These are phyloP conservation scores for Boletus coccyginus DNA, from an alignment of 768 basidiomycete species.

Conservation along the genomic window DNA sequence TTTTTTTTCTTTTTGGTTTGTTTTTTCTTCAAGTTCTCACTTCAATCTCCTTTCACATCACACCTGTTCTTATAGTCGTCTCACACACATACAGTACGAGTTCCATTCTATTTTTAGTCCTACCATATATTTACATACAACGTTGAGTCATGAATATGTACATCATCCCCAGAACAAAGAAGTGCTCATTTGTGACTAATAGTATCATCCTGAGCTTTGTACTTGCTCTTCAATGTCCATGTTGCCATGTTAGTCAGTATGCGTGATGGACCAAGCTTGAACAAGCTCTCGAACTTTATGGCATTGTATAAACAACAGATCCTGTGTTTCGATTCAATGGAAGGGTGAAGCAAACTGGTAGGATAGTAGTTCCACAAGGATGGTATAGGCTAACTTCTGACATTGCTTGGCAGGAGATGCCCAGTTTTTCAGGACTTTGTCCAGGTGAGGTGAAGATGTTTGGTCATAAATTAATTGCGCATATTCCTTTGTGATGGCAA, in stretches of 20 bases:
- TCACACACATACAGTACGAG: too few relatives aligned
- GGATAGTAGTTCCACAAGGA: slow-evolving; percentile 93
- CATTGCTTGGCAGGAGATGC: slow-evolving; percentile 72
- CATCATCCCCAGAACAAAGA: slow-evolving; percentile 51
- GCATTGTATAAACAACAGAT: slow-evolving; percentile 83
- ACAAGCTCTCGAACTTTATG: slow-evolving; percentile 78
- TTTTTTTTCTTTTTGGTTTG: too few relatives aligned
- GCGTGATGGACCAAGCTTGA: slow-evolving; percentile 95
- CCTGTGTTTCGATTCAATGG: slow-evolving; percentile 99
- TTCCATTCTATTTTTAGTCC: too few relatives aligned
- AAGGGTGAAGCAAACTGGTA: slow-evolving; percentile 99
- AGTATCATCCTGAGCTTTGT: slow-evolving; percentile 87
- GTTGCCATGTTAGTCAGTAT: slow-evolving; percentile 94
- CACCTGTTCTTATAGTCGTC: too few relatives aligned
- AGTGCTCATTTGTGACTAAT: slow-evolving; percentile 74
- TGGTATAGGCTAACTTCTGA: slow-evolving; percentile 92
- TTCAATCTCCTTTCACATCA: too few relatives aligned
- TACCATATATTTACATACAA: too few relatives aligned
- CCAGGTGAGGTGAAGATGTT: slow-evolving; percentile 91
- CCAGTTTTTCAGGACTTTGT: slow-evolving; percentile 94
- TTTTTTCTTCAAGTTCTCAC: too few relatives aligned
- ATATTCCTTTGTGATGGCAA: slow-evolving; percentile 81
- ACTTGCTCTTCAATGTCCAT: slow-evolving; percentile 89
- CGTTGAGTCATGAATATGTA: too few relatives aligned
- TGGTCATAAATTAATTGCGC: slow-evolving; percentile 95